Conservation (phyloP, 192 early-diverging fungal genomes). For the Podila minutissima region DNA sequence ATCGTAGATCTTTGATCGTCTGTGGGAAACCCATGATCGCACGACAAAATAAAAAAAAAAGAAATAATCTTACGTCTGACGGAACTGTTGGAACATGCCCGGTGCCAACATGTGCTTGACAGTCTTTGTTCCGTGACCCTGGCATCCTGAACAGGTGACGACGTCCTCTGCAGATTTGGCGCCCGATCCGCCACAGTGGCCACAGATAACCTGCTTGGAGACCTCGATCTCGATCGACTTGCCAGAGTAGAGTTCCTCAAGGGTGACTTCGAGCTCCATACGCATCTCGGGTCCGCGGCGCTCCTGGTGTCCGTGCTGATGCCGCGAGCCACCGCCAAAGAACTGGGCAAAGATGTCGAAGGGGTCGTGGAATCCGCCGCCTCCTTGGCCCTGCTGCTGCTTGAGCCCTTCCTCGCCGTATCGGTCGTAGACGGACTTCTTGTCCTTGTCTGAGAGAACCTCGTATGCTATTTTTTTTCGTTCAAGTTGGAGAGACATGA, state of each 20-base stretch:
- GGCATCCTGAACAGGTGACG: constrained; percentile 80
- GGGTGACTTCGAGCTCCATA: constrained; percentile 83
- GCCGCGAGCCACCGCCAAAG: constrained; percentile 67
- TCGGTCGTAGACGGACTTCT: constrained; percentile 88
- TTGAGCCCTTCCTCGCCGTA: constrained; percentile 98
- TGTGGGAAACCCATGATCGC: background rate
- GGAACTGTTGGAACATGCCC: constrained; percentile 96
- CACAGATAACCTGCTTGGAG: constrained; percentile 94
- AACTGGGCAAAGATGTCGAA: constrained; percentile 98
- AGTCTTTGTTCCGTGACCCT: constrained; percentile 82
- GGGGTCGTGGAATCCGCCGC: constrained; percentile 90
- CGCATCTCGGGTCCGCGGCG: constrained; percentile 84
- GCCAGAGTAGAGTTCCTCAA: constrained; percentile 93
- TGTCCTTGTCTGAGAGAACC: constrained; percentile 92
- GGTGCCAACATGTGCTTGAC: constrained; percentile 90
- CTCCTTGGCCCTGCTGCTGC: constrained; percentile 61
- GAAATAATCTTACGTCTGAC: constrained; percentile 64
- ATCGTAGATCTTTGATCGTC: no score
- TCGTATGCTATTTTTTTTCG: constrained; percentile 81
- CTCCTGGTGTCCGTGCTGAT: constrained; percentile 65
- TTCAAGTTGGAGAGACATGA: background rate
- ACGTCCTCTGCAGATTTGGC: constrained; percentile 88
- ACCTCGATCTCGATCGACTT: constrained; percentile 88
- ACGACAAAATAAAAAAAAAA: background rate
- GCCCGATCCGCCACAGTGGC: constrained; percentile 92